phyloP scores from a whole-genome alignment of 345 rosid genomes.

The Camelina laxa region DNA sequence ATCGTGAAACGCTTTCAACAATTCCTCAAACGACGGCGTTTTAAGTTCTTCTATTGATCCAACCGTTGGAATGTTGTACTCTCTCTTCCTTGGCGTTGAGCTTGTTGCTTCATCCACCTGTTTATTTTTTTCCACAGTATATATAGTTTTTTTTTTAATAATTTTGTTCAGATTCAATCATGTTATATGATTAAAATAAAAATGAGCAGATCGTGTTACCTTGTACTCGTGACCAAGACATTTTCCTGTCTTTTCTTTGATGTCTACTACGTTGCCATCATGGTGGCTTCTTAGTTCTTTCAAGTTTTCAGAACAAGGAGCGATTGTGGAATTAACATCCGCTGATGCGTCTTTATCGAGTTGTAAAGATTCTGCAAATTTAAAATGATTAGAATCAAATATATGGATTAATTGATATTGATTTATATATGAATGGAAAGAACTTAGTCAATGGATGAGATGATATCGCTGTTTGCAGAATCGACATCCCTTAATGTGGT shows the following conservation, averaged over 20 bases:
- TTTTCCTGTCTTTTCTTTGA: conserved; percentile 79
- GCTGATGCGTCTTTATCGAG: conserved; percentile 81
- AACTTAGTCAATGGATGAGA: conserved; percentile 77
- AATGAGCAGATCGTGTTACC: conserved; percentile 46
- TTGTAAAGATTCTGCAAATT: conserved; percentile 74
- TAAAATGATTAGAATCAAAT: neutral
- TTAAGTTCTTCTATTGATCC: conserved; percentile 87
- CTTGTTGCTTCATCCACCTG: conserved; percentile 93
- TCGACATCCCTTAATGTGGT: conserved; percentile 62
- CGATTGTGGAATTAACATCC: conserved; percentile 72
- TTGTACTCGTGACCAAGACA: conserved; percentile 79
- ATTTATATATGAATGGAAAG: neutral
- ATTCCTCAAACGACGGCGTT: conserved; percentile 86
- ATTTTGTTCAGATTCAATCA: neutral
- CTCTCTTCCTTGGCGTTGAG: conserved; percentile 85
- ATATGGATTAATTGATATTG: neutral
- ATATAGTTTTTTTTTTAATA: no score
- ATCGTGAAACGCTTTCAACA: conserved; percentile 75
- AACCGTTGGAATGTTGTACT: conserved; percentile 69
- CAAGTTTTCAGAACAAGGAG: conserved; percentile 75
- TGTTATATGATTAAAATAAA: neutral
- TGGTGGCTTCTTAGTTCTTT: conserved; percentile 80
- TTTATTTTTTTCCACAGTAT: no score
- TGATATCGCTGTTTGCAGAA: conserved; percentile 56
- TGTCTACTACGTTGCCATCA: conserved; percentile 70